These are phyloP conservation scores for Firmiana major DNA, from an alignment of 345 rosid species.

Conservation along the genomic window DNA sequence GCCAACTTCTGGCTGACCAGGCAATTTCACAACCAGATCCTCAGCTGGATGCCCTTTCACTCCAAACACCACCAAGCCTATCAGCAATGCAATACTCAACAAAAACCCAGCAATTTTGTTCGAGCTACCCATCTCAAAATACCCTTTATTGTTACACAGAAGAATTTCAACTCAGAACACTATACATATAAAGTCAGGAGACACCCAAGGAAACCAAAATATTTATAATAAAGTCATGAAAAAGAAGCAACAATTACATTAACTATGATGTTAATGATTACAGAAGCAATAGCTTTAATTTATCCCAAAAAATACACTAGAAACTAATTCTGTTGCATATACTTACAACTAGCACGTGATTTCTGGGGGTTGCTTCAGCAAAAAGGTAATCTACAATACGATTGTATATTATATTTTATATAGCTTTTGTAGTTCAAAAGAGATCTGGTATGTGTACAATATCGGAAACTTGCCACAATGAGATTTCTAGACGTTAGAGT, in stretches of 20 bases:
- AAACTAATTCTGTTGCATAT: slow-evolving; percentile 30
- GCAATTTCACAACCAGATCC: slow-evolving; percentile 74
- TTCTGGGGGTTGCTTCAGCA: slow-evolving; percentile 29
- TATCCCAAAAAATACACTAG: not conserved
- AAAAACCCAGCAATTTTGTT: slow-evolving; percentile 22
- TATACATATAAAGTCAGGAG: not conserved
- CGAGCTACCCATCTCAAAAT: slow-evolving; percentile 32
- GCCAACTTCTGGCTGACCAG: slow-evolving; percentile 73
- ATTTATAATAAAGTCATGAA: not conserved
- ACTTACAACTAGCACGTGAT: slow-evolving; percentile 39
- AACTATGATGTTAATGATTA: slow-evolving; percentile 12
- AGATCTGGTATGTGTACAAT: not conserved
- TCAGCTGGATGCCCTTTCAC: slow-evolving; percentile 56
- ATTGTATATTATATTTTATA: not conserved
- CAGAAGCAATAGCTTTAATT: slow-evolving; percentile 8
- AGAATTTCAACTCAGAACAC: not conserved
- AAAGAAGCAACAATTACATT: not conserved
- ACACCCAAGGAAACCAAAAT: not conserved
- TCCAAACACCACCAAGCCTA: slow-evolving; percentile 22
- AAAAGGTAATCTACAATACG: slow-evolving; percentile 4
- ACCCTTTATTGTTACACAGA: slow-evolving; percentile 10
- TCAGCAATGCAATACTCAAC: slow-evolving; percentile 17
- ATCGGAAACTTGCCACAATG: not conserved
- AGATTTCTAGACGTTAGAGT: slow-evolving; percentile 1
- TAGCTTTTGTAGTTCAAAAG: not conserved